Evolutionary conservation across 1,284 basidiomycete species (phyloP).

Genomic region (Tetrapyrgos nigripes): DNA sequence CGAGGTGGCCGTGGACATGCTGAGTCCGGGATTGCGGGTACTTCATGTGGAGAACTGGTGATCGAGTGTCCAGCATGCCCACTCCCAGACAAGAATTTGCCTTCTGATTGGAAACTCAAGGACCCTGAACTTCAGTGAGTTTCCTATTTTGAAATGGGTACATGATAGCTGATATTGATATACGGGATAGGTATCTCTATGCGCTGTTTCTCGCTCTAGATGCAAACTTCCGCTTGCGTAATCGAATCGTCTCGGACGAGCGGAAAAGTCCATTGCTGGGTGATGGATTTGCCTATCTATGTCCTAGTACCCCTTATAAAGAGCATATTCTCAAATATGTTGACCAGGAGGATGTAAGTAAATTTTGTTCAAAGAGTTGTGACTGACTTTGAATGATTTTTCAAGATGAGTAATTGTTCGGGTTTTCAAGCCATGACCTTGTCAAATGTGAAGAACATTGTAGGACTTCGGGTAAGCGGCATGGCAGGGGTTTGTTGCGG

Average conservation of each 20-base stretch:
- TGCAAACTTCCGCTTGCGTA: background rate
- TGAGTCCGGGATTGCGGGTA: too few relatives aligned
- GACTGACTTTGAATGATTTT: background rate
- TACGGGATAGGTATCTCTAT: slow-evolving; percentile 16
- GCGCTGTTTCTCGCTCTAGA: slow-evolving; percentile 14
- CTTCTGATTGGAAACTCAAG: too few relatives aligned
- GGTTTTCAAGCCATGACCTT: slow-evolving; percentile 3
- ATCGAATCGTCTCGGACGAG: background rate
- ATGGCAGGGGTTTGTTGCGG: background rate
- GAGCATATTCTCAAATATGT: slow-evolving; percentile 13
- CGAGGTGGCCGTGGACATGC: slow-evolving; percentile 16
- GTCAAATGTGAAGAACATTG: slow-evolving; percentile 6
- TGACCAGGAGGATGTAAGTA: slow-evolving; percentile 23
- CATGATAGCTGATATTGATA: background rate
- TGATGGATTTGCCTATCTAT: too few relatives aligned
- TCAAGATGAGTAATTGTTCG: slow-evolving; percentile 4
- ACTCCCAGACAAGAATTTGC: too few relatives aligned
- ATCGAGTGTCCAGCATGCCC: too few relatives aligned
- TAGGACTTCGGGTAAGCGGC: slow-evolving; percentile 5
- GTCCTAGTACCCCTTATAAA: slow-evolving; percentile 6
- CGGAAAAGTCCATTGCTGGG: background rate
- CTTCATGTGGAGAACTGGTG: too few relatives aligned
- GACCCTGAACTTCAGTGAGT: too few relatives aligned
- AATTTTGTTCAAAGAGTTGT: too few relatives aligned
- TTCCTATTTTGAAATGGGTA: background rate